A percentile compares a stretch with the other conserved stretches of the same genome.
Conservation (phyloP, 1,139 yeast genomes). For the Pichia sp. region DNA sequence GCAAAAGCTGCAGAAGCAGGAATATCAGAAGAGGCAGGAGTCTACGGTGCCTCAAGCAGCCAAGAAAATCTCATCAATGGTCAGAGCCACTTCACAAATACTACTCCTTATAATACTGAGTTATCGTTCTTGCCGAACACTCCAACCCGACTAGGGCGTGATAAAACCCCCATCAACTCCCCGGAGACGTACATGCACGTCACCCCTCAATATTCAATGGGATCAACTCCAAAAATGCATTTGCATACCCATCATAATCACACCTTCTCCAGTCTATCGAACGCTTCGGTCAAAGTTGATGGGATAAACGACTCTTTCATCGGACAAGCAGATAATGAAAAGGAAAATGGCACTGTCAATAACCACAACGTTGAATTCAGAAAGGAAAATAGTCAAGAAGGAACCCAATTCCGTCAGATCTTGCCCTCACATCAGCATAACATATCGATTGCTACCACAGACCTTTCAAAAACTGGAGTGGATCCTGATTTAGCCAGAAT, state of each 20-base stretch:
- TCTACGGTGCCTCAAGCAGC: background rate
- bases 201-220: constrained; percentile 12
- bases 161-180: constrained; percentile 18
- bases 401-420: background rate
- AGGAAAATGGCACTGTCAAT: background rate
- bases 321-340: background rate
- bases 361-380: background rate
- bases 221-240: constrained; percentile 12
- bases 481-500: background rate
- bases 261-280: constrained; percentile 10
- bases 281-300: constrained; percentile 5
- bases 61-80: background rate
- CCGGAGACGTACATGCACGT: constrained; percentile 5
- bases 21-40: background rate
- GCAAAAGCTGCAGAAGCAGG: too few relatives aligned
- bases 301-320: constrained; percentile 7
- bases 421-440: constrained; percentile 13
- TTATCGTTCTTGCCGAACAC: constrained; percentile 13
- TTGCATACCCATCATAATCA: constrained; percentile 8
- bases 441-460: constrained; percentile 7
- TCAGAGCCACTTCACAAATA: background rate
- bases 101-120: background rate
- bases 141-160: constrained; percentile 14
- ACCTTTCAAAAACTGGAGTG: background rate
- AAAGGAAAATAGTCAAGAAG: background rate